phyloP scores from a whole-genome alignment of 2,329 filamentous ascomycete species.

The Gremmenia infestans region DNA sequence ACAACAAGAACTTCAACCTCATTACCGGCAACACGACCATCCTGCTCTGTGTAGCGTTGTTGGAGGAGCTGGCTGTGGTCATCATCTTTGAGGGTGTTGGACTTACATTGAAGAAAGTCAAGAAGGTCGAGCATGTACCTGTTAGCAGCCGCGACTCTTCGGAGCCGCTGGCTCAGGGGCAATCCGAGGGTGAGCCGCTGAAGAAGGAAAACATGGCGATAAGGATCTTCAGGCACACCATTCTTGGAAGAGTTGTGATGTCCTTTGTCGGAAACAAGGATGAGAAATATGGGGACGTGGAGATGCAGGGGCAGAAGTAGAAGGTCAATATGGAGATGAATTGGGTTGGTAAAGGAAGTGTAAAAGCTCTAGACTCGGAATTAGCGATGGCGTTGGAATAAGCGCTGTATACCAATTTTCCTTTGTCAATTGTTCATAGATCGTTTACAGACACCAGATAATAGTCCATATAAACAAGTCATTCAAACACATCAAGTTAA shows the following conservation, averaged over 20 bases:
- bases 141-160: constrained; percentile 1
- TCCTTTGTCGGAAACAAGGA: neutral
- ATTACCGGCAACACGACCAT: constrained; percentile 37
- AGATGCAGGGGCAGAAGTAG: neutral
- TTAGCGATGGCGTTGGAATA: neutral
- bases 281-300: neutral
- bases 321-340: neutral
- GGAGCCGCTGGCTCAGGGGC: neutral
- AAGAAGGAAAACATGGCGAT: neutral
- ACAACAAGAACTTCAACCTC: constrained; percentile 39
- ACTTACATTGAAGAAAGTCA: constrained; percentile 33
- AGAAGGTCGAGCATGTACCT: neutral
- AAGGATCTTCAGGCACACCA: neutral
- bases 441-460: neutral
- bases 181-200: neutral
- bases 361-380: neutral
- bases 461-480: neutral
- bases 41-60: constrained; percentile 41
- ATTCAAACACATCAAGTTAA: no score
- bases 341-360: neutral
- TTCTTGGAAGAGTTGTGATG: neutral
- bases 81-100: constrained; percentile 38
- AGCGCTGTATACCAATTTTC: neutral
- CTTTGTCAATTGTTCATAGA: neutral
- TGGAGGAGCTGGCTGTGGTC: constrained; percentile 47